phyloP scores from a whole-genome alignment of 192 early-diverging fungal species.

The Gryganskiella cystojenkinii region DNA sequence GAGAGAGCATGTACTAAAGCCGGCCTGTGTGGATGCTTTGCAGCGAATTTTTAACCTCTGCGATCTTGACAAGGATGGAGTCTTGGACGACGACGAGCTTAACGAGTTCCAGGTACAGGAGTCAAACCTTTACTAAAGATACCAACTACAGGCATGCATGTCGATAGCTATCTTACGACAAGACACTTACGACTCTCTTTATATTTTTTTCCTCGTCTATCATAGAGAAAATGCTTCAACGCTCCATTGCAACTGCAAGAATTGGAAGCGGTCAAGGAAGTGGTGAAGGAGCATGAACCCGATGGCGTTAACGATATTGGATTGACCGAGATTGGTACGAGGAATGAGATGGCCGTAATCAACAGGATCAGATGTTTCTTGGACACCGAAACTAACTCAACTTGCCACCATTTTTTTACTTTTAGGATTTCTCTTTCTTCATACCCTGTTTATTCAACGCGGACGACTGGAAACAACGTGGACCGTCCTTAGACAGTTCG shows the following conservation, averaged over 20 bases:
- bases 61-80: constrained; percentile 93
- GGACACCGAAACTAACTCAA: background rate
- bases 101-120: constrained; percentile 91
- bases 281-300: constrained; percentile 89
- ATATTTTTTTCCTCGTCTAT: constrained; percentile 2
- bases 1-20: constrained; percentile 91
- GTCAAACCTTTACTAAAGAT: too few species aligned
- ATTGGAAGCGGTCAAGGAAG: constrained; percentile 95
- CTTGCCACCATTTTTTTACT: background rate
- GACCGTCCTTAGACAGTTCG: constrained; percentile 96
- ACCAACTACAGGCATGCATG: background rate
- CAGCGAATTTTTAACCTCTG: constrained; percentile 95
- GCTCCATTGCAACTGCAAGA: constrained; percentile 95
- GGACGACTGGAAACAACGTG: constrained; percentile 98
- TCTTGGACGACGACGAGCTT: constrained; percentile 93
- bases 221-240: constrained; percentile 96
- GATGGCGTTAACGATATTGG: constrained; percentile 88
- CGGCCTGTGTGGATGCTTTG: constrained; percentile 90
- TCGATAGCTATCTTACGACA: background rate
- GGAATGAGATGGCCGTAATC: too few species aligned
- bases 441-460: constrained; percentile 96
- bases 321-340: constrained; percentile 83
- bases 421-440: constrained; percentile 90
- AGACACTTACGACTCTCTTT: background rate
- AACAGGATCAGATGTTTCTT: too few species aligned